Evolutionary conservation across 495 filamentous ascomycete genomes (phyloP).

Genomic region (Hypoxylon cercidicola): DNA sequence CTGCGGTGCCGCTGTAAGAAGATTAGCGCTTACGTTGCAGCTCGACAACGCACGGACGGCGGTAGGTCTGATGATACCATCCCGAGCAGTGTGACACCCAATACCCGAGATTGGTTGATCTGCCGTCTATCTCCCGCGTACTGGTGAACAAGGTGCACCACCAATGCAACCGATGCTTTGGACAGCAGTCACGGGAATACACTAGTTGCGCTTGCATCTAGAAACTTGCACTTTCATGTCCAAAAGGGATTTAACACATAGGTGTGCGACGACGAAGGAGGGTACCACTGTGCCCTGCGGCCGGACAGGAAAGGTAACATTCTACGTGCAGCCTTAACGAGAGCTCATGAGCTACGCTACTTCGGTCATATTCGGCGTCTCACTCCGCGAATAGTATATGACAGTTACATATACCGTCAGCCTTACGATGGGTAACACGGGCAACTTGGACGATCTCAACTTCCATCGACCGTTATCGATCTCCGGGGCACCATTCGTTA

Average conservation of each 20-base stretch:
- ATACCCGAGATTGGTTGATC: conserved; percentile 27
- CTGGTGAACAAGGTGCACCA: conserved; percentile 25
- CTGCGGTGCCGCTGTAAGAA: conserved; percentile 29
- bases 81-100: conserved; percentile 25
- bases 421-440: conserved; percentile 38
- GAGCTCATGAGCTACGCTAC: conserved; percentile 16
- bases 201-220: conserved; percentile 20
- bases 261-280: conserved; percentile 13
- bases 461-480: conserved; percentile 19
- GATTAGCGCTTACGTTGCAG: conserved; percentile 41
- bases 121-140: conserved; percentile 33
- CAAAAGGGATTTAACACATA: conserved; percentile 16
- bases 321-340: conserved; percentile 15
- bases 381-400: conserved; percentile 6
- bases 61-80: conserved; percentile 35
- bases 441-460: conserved; percentile 10
- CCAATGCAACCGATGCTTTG: conserved; percentile 26
- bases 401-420: conserved; percentile 20
- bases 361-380: conserved; percentile 37
- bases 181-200: conserved; percentile 29
- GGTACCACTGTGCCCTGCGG: conserved; percentile 14
- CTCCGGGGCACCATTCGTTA: conserved; percentile 12
- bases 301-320: conserved; percentile 27
- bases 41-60: conserved; percentile 38
- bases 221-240: conserved; percentile 13